Evolutionary conservation across 257 asterid species (phyloP).

Genomic region (Striga asiatica): DNA sequence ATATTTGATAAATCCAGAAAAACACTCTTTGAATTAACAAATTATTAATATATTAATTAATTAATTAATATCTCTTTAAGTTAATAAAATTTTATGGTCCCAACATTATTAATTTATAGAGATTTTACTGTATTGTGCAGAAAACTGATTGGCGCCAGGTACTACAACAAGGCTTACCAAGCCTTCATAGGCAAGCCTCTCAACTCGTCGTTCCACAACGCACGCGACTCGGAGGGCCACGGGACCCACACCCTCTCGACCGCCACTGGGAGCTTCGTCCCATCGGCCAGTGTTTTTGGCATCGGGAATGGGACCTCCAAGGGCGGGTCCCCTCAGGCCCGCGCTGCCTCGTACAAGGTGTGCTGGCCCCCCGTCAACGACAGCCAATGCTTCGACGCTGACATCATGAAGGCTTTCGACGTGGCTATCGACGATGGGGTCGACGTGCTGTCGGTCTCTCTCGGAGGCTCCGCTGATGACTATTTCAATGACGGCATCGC

Average conservation of each 20-base stretch:
- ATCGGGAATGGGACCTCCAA: slow-evolving; percentile 54
- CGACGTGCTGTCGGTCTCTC: slow-evolving; percentile 52
- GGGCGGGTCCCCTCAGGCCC: slow-evolving; percentile 69
- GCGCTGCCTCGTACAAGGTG: slow-evolving; percentile 60
- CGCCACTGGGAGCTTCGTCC: slow-evolving; percentile 65
- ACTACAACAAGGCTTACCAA: slow-evolving; percentile 41
- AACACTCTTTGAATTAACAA: no score
- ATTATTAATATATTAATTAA: no score
- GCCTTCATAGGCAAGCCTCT: slow-evolving; percentile 1
- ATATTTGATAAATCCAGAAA: no score
- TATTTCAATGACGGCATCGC: slow-evolving; percentile 34
- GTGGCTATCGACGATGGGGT: slow-evolving; percentile 63
- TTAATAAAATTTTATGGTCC: no score
- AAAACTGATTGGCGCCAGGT: slow-evolving; percentile 23
- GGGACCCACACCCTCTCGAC: slow-evolving; percentile 84
- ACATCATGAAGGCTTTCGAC: slow-evolving; percentile 45
- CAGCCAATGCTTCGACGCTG: slow-evolving; percentile 40
- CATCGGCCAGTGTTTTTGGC: slow-evolving; percentile 41
- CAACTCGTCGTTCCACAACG: not conserved
- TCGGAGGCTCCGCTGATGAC: slow-evolving; percentile 26
- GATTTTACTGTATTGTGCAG: no score
- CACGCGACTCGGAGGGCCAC: slow-evolving; percentile 50
- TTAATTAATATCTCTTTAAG: no score
- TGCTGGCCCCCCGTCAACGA: slow-evolving; percentile 31
- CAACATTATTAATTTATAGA: no score